Base-by-base conservation (phyloP, 257 asterid genomes). In the Jasminum sambac region DNA sequence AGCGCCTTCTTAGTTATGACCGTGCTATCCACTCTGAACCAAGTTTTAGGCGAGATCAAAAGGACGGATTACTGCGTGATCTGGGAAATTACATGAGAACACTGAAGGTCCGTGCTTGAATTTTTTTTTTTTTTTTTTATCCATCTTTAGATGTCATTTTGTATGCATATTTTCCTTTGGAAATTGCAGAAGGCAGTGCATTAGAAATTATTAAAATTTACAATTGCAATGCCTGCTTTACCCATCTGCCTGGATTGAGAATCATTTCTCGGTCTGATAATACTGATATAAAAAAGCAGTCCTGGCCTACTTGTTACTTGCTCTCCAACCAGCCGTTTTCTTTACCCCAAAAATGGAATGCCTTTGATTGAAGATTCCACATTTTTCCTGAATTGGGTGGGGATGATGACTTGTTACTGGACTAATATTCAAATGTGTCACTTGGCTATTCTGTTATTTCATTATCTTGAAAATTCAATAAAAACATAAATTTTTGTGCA, bases 1-100 rank as follows among this genome's bases (percentile, higher is more conserved):
- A 95, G 69, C 97, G 98, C n/a, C 97, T 95, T 80, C 86, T 95
- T 76, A 85, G 99, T 78, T 95, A 95, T 71, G 99, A 95, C 80
- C 99, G 99, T 65, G 99, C 87, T 34, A 95, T 95, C 75, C 99
- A 68, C 81, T 82, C 87, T 24, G 98, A 95, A 81, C 99, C 99
- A 64, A 74, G 80, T 79, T 89, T 95, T 74, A 85, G 89, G 76
- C 80, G 69, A 69, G 94, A 95, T 73, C 96, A 95, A 72, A 95
- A 82, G 86, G 92, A 82, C 58, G 95, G 99, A 36, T 95, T 95
- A 77, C 76, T 95, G 79, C 96, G 86, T 74, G 99, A 95, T 86
- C 95, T 95, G 63, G 95, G 95, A 73, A 80, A 87, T 80, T 95
- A 95, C 87, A 76, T 95, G 98, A 82, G 92, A 82, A 88, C 99